phyloP scores from a whole-genome alignment of 306 rosid species.

The Sicyos baderoa region DNA sequence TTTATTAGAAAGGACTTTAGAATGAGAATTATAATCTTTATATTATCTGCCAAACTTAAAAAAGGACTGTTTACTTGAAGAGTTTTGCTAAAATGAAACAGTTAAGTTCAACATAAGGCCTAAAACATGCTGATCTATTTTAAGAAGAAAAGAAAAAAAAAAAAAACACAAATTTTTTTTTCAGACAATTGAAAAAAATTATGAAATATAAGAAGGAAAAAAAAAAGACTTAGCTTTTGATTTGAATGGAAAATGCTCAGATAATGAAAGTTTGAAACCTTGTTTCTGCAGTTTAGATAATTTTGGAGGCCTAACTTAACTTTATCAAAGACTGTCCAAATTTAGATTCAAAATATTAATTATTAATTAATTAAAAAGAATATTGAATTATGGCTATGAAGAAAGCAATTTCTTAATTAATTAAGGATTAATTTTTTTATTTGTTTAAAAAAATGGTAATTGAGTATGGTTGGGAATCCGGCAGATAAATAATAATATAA shows the following conservation, averaged over 20 bases:
- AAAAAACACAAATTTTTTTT: slow-evolving; percentile 9
- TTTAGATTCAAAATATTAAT: slow-evolving; percentile 47
- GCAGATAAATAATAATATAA: slow-evolving; percentile 13
- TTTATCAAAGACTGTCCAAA: slow-evolving; percentile 54
- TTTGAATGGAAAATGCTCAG: slow-evolving; percentile 48
- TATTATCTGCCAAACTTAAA: slow-evolving; percentile 19
- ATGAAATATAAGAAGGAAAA: slow-evolving; percentile 27
- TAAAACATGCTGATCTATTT: slow-evolving; percentile 26
- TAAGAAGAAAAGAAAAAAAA: slow-evolving; percentile 17
- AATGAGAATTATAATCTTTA: background rate
- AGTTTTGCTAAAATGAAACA: slow-evolving; percentile 17
- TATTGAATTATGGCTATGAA: slow-evolving; percentile 36
- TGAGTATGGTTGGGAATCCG: slow-evolving; percentile 22
- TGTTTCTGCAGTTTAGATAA: slow-evolving; percentile 54
- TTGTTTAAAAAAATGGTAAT: slow-evolving; percentile 32
- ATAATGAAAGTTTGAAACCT: slow-evolving; percentile 44
- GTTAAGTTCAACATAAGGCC: slow-evolving; percentile 25
- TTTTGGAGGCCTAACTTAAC: slow-evolving; percentile 65
- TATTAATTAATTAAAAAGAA: slow-evolving; percentile 20
- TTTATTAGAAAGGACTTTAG: background rate
- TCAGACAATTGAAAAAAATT: slow-evolving; percentile 24
- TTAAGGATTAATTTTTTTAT: slow-evolving; percentile 32
- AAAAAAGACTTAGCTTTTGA: slow-evolving; percentile 20
- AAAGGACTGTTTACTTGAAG: slow-evolving; percentile 17
- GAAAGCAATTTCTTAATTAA: slow-evolving; percentile 22